Conservation (phyloP, 768 basidiomycete species). For the Crucibulum laeve region DNA sequence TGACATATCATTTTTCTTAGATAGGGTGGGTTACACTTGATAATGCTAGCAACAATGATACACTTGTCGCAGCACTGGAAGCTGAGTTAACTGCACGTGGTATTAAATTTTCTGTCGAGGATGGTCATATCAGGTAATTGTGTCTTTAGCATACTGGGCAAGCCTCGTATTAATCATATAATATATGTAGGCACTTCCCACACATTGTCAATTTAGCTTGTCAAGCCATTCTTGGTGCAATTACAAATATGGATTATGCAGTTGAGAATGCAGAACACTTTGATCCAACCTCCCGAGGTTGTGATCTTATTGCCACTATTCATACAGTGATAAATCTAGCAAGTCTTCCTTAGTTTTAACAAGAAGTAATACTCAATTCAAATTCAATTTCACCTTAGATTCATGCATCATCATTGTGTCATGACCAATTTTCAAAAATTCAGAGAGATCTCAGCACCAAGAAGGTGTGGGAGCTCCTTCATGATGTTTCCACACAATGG, state of each 20-base stretch:
- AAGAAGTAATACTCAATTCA: not conserved
- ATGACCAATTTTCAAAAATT: slow-evolving; percentile 8
- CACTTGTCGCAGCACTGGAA: slow-evolving; percentile 8
- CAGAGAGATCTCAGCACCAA: not conserved
- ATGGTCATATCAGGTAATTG: slow-evolving; percentile 12
- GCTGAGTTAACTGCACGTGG: not conserved
- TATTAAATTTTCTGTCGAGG: slow-evolving; percentile 7
- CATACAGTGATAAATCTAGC: slow-evolving; percentile 10
- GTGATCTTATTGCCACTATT: slow-evolving; percentile 8
- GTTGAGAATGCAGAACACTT: slow-evolving; percentile 1
- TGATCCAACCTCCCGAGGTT: not conserved
- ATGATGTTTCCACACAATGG: slow-evolving; percentile 24
- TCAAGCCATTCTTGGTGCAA: slow-evolving; percentile 10
- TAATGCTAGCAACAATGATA: slow-evolving; percentile 15
- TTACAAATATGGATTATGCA: slow-evolving; percentile 10
- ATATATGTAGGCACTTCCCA: slow-evolving; percentile 14
- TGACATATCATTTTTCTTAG: slow-evolving; percentile 3
- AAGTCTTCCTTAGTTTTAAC: not conserved
- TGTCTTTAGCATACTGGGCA: not conserved
- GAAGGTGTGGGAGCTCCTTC: slow-evolving; percentile 14
- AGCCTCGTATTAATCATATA: not conserved
- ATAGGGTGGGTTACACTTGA: slow-evolving; percentile 15
- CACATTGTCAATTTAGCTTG: slow-evolving; percentile 21
- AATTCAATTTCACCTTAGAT: slow-evolving; percentile 5
- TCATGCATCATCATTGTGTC: slow-evolving; percentile 8